Conservation (phyloP, 2,329 filamentous ascomycete genomes). For the Aspergillus sp. region DNA sequence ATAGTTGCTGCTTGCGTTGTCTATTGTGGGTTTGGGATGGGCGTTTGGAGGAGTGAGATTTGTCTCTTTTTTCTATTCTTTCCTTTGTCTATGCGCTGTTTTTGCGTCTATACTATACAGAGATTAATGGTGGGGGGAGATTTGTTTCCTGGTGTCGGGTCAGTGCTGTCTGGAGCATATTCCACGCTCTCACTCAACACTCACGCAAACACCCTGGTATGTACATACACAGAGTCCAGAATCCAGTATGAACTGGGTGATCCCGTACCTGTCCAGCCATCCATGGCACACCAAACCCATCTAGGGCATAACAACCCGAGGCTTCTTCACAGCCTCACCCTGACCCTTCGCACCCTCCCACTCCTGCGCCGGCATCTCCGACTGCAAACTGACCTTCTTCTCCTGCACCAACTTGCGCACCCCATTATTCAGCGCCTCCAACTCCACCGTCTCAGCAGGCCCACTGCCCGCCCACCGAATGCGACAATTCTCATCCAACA, state of each 20-base stretch:
- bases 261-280: not conserved
- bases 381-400: constrained; percentile 31
- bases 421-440: constrained; percentile 46
- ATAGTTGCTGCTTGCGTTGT: constrained; percentile 1
- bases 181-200: constrained; percentile 13
- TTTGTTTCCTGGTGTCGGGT: not conserved
- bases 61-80: not conserved
- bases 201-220: constrained; percentile 10
- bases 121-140: constrained; percentile 15
- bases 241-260: not conserved
- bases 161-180: constrained; percentile 17
- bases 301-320: constrained; percentile 23
- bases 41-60: constrained; percentile 11
- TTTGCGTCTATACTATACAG: constrained; percentile 12
- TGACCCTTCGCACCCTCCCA: constrained; percentile 16
- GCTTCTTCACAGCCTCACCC: constrained; percentile 14
- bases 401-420: constrained; percentile 46
- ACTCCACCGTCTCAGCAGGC: constrained; percentile 43
- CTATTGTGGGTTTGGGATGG: constrained; percentile 9
- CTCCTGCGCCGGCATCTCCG: constrained; percentile 23
- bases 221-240: constrained; percentile 12
- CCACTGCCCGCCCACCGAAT: constrained; percentile 91
- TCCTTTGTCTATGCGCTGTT: not conserved
- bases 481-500: constrained; percentile 82
- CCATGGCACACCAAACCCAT: not conserved